Base-by-base conservation (phyloP, 495 filamentous ascomycete species). In the Hypomontagnella submonticulosa region DNA sequence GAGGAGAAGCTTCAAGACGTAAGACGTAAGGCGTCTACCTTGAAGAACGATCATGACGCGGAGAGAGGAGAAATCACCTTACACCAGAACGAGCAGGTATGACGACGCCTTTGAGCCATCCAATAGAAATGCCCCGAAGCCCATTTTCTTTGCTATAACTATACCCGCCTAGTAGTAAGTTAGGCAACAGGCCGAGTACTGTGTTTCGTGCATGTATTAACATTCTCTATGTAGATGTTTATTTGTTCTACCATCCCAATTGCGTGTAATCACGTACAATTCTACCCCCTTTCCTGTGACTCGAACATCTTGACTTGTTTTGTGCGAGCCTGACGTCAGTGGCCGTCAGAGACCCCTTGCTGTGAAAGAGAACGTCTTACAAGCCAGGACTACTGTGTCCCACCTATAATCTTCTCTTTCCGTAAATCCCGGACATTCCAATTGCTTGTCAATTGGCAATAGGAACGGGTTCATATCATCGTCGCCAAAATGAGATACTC, bases 401-500 rank as follows among this genome's bases (percentile, higher is more conserved):
- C 0, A 33, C 46, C 15, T 59, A 46, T 51, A 50, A 20, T 10
- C 34, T 12, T 53, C 47, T 38, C 42, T 59, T 63, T 63, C 65
- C 65, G 65, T 63, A 63, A 55, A 43, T 59, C 23, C 65, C 59
- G 65, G 34, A 4, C 42, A 20, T 50, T 0, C 37, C 40, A 48
- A 50, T 36, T 40, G 18, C 41, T 30, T 30, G 1, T 12, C 32
- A 13, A 43, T 33, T 41, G 19, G 19, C 19, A 36, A 41, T 49
- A 10, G 37, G 16, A 37, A 16, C 19, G 20, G 23, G n/a, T 34
- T 13, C 18, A 3, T 13, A 15, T 10, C 8, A 46, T 30, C 38
- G 47, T 61, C 40, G 20, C 9, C 54, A 70, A 51, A 3, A 78
- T 78, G 76, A 80, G 76, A 69, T 84, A 71, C 57, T 71, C 57